Base-by-base conservation (phyloP, 805 yeast genomes). In the Wickerhamia fluorescens region DNA sequence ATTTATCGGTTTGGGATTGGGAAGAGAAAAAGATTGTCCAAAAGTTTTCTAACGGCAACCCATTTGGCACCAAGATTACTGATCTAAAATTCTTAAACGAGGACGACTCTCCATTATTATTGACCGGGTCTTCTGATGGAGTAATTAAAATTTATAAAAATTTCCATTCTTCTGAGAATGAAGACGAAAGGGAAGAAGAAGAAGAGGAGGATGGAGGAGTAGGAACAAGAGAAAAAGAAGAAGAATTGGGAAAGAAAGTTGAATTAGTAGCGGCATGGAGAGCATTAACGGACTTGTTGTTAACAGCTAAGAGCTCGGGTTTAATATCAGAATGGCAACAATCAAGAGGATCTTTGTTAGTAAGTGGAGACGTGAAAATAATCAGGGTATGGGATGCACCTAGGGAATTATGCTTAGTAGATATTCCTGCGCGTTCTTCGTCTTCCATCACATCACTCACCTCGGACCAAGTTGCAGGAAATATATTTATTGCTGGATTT, bases 361-460 rank as follows among this genome's bases (percentile, higher is more conserved):
- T 84, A 1, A 87, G 95, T 23, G 98, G 98, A 25, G 97, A 92
- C 60, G 95, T 85, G 6, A 84, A 88, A 44, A 78, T 87, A 14
- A 85, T 92, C 31, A 66, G 95, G 33, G 66, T 88, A 2, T 92
- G 98, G 98, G 97, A 92, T 57, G 97, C 97, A 0, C 92, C 95
- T 8, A 66, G 96, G 20, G 98, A 92, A 48, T 66, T 81, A 29
- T 81, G 95, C 47, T 68, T 84, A 27, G 73, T 75, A 11, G 96
- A 87, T 45, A 80, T 92, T 28, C 96, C 97, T 0, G 94, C 94
- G 0, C 69, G 96, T 33, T 84, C 95, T 0, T 76, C 94, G 1
- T 77, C 89, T 12, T 76, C 89, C n/a, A 80, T 92, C 28, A 82
- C 95, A 0, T 70, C 94, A 1, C 60, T 92, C 29, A 88, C 97